A percentile compares a stretch with the other conserved stretches of the same genome.
These are phyloP conservation scores for Fusarium cyanostomum DNA, from an alignment of 2,329 filamentous ascomycete genomes.

Conservation along the genomic window DNA sequence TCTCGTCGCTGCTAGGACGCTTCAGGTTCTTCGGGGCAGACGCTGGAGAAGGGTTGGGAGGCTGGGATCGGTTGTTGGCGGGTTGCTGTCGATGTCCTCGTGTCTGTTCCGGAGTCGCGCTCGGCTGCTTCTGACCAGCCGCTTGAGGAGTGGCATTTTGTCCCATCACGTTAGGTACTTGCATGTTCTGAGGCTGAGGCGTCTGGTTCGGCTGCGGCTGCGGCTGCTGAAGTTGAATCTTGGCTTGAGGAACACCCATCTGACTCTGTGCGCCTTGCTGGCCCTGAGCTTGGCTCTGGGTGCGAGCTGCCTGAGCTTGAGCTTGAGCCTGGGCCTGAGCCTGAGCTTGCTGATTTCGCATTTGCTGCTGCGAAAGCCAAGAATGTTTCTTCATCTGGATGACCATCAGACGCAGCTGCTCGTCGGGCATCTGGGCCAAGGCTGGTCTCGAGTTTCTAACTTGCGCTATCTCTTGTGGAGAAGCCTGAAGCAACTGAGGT, in stretches of 20 bases:
- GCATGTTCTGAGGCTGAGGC: constrained; percentile 51
- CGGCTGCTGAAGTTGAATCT: constrained; percentile 65
- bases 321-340: constrained; percentile 50
- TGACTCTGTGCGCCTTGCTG: constrained; percentile 50
- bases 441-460: constrained; percentile 41
- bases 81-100: constrained; percentile 41
- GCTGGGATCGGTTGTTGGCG: constrained; percentile 48
- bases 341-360: constrained; percentile 49
- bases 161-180: constrained; percentile 54
- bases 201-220: constrained; percentile 52
- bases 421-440: constrained; percentile 46
- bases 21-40: constrained; percentile 59
- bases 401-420: constrained; percentile 47
- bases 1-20: constrained; percentile 60
- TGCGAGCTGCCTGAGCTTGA: constrained; percentile 48
- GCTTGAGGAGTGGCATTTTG: constrained; percentile 50
- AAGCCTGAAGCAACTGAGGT: constrained; percentile 47
- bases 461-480: constrained; percentile 47
- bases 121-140: constrained; percentile 45
- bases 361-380: constrained; percentile 46
- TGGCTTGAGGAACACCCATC: constrained; percentile 58
- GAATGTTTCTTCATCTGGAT: constrained; percentile 47
- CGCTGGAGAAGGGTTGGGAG: constrained; percentile 52
- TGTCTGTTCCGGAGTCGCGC: constrained; percentile 40
- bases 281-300: constrained; percentile 43